phyloP scores from a whole-genome alignment of 2,329 filamentous ascomycete genomes.

The Aureobasidium subglaciale region DNA sequence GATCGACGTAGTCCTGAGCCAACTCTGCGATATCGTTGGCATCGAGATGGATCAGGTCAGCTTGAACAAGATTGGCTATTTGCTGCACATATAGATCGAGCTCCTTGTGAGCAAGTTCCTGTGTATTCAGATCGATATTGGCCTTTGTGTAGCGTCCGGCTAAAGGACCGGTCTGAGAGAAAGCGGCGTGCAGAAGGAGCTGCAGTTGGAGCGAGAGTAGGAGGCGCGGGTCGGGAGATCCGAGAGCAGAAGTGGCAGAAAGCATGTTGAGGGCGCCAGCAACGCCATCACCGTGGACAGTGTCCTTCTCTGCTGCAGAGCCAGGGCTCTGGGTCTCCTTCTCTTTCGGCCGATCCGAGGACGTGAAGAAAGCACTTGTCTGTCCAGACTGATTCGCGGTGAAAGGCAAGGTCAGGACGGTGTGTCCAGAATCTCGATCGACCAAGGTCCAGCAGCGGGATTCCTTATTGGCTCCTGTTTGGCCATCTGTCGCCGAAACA shows the following conservation, averaged over 20 bases:
- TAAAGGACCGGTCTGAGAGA: conserved; percentile 10
- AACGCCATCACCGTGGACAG: background rate
- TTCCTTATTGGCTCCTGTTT: background rate
- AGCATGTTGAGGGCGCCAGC: background rate
- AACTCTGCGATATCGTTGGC: conserved; percentile 64
- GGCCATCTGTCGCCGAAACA: background rate
- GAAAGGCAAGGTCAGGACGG: conserved; percentile 9
- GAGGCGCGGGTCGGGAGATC: conserved; percentile 26
- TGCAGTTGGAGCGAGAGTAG: conserved; percentile 37
- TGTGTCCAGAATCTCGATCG: conserved; percentile 9
- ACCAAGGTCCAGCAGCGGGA: conserved; percentile 9
- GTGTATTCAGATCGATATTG: conserved; percentile 54
- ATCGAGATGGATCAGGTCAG: conserved; percentile 62
- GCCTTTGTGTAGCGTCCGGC: conserved; percentile 36
- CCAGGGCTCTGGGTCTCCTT: background rate
- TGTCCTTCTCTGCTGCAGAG: background rate
- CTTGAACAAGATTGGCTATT: conserved; percentile 53
- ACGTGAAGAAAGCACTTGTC: background rate
- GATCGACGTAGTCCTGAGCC: conserved; percentile 62
- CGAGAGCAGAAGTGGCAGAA: background rate
- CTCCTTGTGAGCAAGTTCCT: conserved; percentile 43
- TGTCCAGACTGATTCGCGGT: background rate
- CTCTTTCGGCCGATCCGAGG: background rate
- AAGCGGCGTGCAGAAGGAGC: conserved; percentile 15
- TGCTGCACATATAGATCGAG: conserved; percentile 57